phyloP scores from a whole-genome alignment of 2,329 filamentous ascomycete genomes.

The Falciphora oryzae region DNA sequence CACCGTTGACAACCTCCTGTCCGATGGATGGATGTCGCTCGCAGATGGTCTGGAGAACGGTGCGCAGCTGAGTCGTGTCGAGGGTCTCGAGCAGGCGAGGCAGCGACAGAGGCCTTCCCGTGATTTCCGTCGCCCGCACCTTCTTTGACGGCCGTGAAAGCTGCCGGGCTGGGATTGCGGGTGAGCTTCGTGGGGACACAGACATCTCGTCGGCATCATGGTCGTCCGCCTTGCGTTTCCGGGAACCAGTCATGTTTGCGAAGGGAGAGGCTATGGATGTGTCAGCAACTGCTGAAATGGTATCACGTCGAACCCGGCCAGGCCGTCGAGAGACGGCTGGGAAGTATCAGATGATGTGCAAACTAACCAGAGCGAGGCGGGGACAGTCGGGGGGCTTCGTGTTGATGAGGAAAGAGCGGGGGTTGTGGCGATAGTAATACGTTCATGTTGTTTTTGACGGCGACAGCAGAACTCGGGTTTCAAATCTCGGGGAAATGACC shows the following conservation, averaged over 20 bases:
- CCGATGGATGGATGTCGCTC: slow-evolving; percentile 82
- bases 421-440: slow-evolving; percentile 56
- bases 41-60: slow-evolving; percentile 84
- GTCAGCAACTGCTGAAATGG: background rate
- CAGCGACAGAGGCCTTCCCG: slow-evolving; percentile 48
- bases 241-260: slow-evolving; percentile 44
- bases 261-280: slow-evolving; percentile 39
- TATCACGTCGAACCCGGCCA: background rate
- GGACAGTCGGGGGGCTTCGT: slow-evolving; percentile 49
- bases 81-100: slow-evolving; percentile 88
- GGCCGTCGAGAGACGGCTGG: no score
- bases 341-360: background rate
- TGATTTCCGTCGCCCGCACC: slow-evolving; percentile 57
- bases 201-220: slow-evolving; percentile 81
- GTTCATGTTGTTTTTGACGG: slow-evolving; percentile 43
- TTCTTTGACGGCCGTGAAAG: slow-evolving; percentile 64
- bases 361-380: slow-evolving; percentile 51
- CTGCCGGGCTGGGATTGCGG: slow-evolving; percentile 63
- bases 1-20: slow-evolving; percentile 74
- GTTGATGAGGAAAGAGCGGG: slow-evolving; percentile 52
- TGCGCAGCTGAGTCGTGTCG: slow-evolving; percentile 75
- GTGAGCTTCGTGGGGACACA: slow-evolving; percentile 78
- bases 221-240: slow-evolving; percentile 83
- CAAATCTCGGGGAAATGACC: background rate
- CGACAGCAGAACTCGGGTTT: background rate